Conservation (phyloP, 345 rosid genomes). For the Eucalyptus pumila region DNA sequence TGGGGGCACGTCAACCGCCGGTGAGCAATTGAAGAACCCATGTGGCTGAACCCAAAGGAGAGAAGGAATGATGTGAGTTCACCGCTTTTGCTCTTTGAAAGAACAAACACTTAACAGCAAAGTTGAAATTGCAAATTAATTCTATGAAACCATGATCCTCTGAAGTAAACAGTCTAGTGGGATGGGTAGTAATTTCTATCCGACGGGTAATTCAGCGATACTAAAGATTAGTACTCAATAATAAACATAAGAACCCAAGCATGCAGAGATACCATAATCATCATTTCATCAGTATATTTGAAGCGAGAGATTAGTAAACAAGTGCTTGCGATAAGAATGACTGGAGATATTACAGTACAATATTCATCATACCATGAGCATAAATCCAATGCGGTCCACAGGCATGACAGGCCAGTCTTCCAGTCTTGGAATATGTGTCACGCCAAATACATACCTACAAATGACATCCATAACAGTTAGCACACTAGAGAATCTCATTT, state of each 20-base stretch:
- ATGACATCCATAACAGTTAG: background rate
- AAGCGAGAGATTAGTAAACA: background rate
- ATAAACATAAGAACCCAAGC: background rate
- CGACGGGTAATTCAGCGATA: no score
- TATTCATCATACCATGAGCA: constrained; percentile 30
- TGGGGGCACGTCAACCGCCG: constrained; percentile 62
- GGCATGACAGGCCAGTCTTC: constrained; percentile 88
- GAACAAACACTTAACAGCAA: background rate
- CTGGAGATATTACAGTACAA: background rate
- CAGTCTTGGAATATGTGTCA: constrained; percentile 59
- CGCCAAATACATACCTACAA: constrained; percentile 64
- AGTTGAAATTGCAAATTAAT: background rate
- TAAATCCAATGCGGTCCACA: constrained; percentile 53
- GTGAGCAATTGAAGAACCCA: constrained; percentile 70
- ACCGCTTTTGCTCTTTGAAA: background rate
- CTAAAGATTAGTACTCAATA: background rate
- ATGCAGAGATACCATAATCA: background rate
- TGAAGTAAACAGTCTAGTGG: background rate
- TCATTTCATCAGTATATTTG: background rate
- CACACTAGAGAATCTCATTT: background rate
- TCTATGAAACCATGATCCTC: background rate
- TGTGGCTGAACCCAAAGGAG: constrained; percentile 40
- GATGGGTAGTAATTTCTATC: background rate
- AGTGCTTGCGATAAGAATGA: background rate
- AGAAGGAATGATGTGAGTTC: background rate